A percentile compares a stretch with the other conserved stretches of the same genome.
These are phyloP conservation scores for Fusarium paranaense DNA, from an alignment of 2,329 filamentous ascomycete species.

Conservation along the genomic window DNA sequence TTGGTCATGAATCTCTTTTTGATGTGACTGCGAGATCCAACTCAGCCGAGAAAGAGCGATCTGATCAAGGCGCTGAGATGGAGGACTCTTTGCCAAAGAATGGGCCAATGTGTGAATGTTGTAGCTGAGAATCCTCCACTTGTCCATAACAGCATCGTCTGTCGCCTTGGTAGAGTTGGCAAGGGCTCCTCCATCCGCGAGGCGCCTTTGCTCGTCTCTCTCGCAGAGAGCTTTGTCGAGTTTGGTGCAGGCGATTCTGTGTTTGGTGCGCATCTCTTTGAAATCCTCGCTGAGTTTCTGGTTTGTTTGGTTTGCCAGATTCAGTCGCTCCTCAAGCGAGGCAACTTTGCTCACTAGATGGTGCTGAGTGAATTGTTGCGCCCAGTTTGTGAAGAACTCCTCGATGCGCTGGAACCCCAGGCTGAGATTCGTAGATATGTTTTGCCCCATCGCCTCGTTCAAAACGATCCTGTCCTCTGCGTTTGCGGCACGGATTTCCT, in stretches of 20 bases:
- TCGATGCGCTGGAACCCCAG: not conserved
- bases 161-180: slow-evolving; percentile 22
- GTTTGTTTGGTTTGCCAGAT: not conserved
- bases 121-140: slow-evolving; percentile 35
- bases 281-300: not conserved
- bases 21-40: fast-evolving
- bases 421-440: not conserved
- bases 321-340: not conserved
- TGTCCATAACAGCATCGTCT: slow-evolving; percentile 12
- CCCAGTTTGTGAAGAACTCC: not conserved
- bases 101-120: slow-evolving; percentile 25
- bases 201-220: not conserved
- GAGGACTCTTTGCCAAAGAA: not conserved
- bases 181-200: not conserved
- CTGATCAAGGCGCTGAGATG: fast-evolving
- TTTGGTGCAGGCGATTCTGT: not conserved
- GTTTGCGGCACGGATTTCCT: not conserved
- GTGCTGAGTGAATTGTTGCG: not conserved
- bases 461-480: not conserved
- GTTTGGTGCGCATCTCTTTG: not conserved
- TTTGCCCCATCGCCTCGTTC: not conserved
- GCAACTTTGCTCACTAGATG: not conserved
- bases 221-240: not conserved
- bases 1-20: not conserved
- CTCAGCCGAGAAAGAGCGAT: fast-evolving